Evolutionary conservation across 2,329 filamentous ascomycete genomes (phyloP).

Genomic region (Trichoderma pleuroti): DNA sequence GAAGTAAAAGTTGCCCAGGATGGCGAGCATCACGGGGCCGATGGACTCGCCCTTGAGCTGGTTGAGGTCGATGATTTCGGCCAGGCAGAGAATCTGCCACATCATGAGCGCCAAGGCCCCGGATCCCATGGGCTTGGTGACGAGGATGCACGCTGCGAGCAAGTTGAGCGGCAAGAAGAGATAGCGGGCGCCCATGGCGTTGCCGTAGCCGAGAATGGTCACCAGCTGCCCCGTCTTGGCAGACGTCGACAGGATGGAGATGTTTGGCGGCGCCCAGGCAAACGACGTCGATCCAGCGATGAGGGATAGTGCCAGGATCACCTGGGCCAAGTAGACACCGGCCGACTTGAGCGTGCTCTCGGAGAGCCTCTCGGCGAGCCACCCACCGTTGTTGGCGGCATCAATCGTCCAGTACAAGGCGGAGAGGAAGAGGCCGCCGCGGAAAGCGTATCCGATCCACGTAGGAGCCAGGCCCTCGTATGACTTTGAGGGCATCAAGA

Average conservation of each 20-base stretch:
- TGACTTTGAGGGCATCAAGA: conserved; percentile 76
- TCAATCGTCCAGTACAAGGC: conserved; percentile 87
- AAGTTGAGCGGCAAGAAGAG: conserved; percentile 79
- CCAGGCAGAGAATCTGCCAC: conserved; percentile 83
- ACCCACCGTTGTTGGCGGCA: conserved; percentile 79
- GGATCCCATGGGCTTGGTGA: conserved; percentile 93
- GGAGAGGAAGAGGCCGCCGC: conserved; percentile 68
- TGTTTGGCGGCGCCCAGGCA: conserved; percentile 78
- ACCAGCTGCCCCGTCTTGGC: conserved; percentile 51
- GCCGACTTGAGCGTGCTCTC: conserved; percentile 65
- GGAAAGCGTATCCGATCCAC: conserved; percentile 80
- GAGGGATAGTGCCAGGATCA: conserved; percentile 73
- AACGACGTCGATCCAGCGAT: conserved; percentile 83
- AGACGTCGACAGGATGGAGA: conserved; percentile 63
- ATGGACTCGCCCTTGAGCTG: conserved; percentile 64
- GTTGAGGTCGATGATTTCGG: conserved; percentile 61
- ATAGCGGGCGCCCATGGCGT: conserved; percentile 88
- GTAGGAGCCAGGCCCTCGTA: conserved; percentile 81
- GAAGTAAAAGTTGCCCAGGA: conserved; percentile 92
- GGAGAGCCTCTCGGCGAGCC: conserved; percentile 59
- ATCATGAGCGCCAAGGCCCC: conserved; percentile 77
- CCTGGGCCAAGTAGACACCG: conserved; percentile 75
- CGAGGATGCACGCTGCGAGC: conserved; percentile 69
- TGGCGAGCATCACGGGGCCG: conserved; percentile 75
- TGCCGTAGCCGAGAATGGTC: conserved; percentile 85